Evolutionary conservation across 352 stramenopile genomes (phyloP).

Genomic region (Pythium chondricola): DNA sequence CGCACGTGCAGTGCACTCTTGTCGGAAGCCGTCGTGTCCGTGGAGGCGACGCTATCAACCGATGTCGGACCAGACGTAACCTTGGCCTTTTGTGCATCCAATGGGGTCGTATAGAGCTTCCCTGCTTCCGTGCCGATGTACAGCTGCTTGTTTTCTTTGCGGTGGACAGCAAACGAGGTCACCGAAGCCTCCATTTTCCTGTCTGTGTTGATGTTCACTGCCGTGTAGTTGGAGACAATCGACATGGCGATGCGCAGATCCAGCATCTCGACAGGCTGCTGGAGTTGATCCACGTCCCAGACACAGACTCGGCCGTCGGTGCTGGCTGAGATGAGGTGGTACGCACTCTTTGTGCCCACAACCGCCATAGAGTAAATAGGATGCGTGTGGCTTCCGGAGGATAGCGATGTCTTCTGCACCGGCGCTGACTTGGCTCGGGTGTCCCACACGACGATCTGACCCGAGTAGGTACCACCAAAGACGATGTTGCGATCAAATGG

Average conservation of each 20-base stretch:
- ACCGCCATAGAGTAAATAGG: constrained; percentile 85
- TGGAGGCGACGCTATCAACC: constrained; percentile 9
- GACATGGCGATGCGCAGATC: constrained; percentile 76
- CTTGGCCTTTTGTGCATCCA: constrained; percentile 75
- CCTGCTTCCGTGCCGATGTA: constrained; percentile 82
- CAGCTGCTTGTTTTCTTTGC: constrained; percentile 79
- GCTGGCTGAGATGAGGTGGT: constrained; percentile 78
- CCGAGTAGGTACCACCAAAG: constrained; percentile 81
- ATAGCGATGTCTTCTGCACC: constrained; percentile 81
- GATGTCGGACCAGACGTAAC: constrained; percentile 3
- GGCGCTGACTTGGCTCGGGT: constrained; percentile 73
- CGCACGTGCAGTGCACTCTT: constrained; percentile 28
- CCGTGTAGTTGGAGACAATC: constrained; percentile 70
- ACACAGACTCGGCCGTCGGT: constrained; percentile 83
- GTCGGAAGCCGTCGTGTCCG: constrained; percentile 15
- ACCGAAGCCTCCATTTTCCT: constrained; percentile 86
- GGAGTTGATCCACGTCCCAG: constrained; percentile 82
- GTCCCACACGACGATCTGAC: constrained; percentile 85
- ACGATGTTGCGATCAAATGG: constrained; percentile 84
- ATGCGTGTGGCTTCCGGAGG: constrained; percentile 77
- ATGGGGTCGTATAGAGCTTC: constrained; percentile 69
- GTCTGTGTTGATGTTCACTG: constrained; percentile 49
- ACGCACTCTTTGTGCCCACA: constrained; percentile 74
- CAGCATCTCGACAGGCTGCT: constrained; percentile 78
- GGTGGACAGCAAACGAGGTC: constrained; percentile 74